Evolutionary conservation across 495 filamentous ascomycete genomes (phyloP).

Genomic region (Pyrenopolyporus hunteri): DNA sequence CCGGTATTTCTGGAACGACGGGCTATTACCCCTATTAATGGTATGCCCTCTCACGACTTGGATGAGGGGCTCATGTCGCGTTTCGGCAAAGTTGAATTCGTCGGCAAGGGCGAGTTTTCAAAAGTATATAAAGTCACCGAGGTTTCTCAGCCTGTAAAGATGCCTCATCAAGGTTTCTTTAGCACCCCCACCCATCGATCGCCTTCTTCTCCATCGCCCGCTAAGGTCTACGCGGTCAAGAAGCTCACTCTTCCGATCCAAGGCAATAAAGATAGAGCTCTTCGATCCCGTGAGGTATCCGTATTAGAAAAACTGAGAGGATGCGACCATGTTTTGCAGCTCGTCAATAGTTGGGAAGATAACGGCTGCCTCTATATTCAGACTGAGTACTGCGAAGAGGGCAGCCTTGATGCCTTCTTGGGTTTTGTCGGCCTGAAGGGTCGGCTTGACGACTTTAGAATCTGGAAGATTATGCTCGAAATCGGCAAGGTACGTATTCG

Average conservation of each 20-base stretch:
- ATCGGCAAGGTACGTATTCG: constrained; percentile 68
- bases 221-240: constrained; percentile 87
- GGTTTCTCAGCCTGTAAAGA: constrained; percentile 34
- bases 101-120: constrained; percentile 91
- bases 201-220: constrained; percentile 47
- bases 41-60: constrained; percentile 56
- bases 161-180: constrained; percentile 34
- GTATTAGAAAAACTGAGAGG: constrained; percentile 73
- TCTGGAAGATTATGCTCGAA: constrained; percentile 96
- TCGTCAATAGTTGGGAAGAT: constrained; percentile 85
- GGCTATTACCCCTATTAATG: constrained; percentile 53
- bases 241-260: constrained; percentile 81
- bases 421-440: constrained; percentile 77
- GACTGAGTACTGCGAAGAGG: constrained; percentile 94
- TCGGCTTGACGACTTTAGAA: constrained; percentile 92
- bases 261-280: constrained; percentile 74
- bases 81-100: constrained; percentile 76
- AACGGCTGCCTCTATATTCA: constrained; percentile 87
- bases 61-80: constrained; percentile 70
- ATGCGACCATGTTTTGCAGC: constrained; percentile 81
- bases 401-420: constrained; percentile 84
- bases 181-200: constrained; percentile 44
- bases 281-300: constrained; percentile 79
- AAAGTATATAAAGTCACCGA: constrained; percentile 80
- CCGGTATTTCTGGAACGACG: constrained; percentile 33